These are phyloP conservation scores for Colletotrichum phormii DNA, from an alignment of 2,329 filamentous ascomycete genomes.

Conservation along the genomic window DNA sequence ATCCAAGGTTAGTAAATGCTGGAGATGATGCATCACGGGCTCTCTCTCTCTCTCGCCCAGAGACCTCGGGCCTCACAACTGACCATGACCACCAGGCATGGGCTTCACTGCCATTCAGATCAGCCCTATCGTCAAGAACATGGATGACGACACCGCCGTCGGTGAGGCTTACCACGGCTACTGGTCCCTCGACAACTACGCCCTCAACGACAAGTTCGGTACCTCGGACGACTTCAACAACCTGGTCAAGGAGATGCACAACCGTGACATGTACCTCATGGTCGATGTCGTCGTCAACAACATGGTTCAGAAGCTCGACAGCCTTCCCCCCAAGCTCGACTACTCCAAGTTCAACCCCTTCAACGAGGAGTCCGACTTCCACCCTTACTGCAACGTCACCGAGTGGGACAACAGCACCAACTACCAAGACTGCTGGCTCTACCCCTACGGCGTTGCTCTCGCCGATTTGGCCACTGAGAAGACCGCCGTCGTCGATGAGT, in stretches of 20 bases:
- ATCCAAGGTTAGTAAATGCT: slow-evolving; percentile 51
- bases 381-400: slow-evolving; percentile 68
- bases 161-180: slow-evolving; percentile 53
- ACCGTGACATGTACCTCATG: slow-evolving; percentile 67
- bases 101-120: slow-evolving; percentile 63
- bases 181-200: slow-evolving; percentile 52
- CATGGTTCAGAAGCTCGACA: slow-evolving; percentile 48
- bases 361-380: slow-evolving; percentile 69
- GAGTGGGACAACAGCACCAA: slow-evolving; percentile 62
- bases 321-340: slow-evolving; percentile 59
- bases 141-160: slow-evolving; percentile 35
- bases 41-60: background rate
- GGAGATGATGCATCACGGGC: background rate
- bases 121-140: slow-evolving; percentile 64
- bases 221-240: slow-evolving; percentile 59
- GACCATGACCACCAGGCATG: slow-evolving; percentile 24
- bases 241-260: slow-evolving; percentile 60
- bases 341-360: slow-evolving; percentile 46
- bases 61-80: background rate
- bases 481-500: slow-evolving; percentile 58
- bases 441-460: slow-evolving; percentile 65
- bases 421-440: slow-evolving; percentile 69
- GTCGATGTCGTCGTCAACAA: slow-evolving; percentile 67
- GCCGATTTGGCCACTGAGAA: slow-evolving; percentile 71
- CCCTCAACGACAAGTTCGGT: slow-evolving; percentile 62